These are phyloP conservation scores for Talaromyces sp. DNA, from an alignment of 2,329 filamentous ascomycete genomes.

Conservation along the genomic window DNA sequence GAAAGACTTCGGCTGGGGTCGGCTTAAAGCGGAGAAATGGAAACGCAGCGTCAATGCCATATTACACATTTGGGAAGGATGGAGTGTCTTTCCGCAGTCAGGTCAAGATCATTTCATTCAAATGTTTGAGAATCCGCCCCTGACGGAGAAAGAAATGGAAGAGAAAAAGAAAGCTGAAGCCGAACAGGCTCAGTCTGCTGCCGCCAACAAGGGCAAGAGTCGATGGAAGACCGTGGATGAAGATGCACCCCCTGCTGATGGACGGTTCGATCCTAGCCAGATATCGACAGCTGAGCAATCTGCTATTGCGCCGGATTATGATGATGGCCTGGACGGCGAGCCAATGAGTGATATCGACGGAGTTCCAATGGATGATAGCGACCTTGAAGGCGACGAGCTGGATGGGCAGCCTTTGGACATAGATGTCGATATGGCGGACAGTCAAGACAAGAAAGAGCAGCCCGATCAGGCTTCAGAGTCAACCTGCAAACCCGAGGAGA, in stretches of 20 bases:
- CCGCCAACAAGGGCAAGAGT: conserved; percentile 41
- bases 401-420: conserved; percentile 37
- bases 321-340: conserved; percentile 43
- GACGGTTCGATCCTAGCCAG: conserved; percentile 29
- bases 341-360: conserved; percentile 48
- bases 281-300: conserved; percentile 30
- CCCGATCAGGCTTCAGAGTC: conserved; percentile 24
- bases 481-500: conserved; percentile 7
- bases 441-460: conserved; percentile 22
- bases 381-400: conserved; percentile 50
- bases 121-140: conserved; percentile 68
- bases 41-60: conserved; percentile 69
- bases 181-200: conserved; percentile 34
- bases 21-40: conserved; percentile 79
- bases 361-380: conserved; percentile 45
- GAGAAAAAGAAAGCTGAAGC: conserved; percentile 44
- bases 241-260: conserved; percentile 30
- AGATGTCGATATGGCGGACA: conserved; percentile 22
- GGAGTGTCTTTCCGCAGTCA: conserved; percentile 66
- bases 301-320: conserved; percentile 25
- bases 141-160: conserved; percentile 45
- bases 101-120: conserved; percentile 67
- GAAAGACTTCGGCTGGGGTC: conserved; percentile 71
- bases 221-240: conserved; percentile 48
- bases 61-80: conserved; percentile 64